Base-by-base conservation (phyloP, 2,329 filamentous ascomycete genomes). In the Arthroderma uncinatum region DNA sequence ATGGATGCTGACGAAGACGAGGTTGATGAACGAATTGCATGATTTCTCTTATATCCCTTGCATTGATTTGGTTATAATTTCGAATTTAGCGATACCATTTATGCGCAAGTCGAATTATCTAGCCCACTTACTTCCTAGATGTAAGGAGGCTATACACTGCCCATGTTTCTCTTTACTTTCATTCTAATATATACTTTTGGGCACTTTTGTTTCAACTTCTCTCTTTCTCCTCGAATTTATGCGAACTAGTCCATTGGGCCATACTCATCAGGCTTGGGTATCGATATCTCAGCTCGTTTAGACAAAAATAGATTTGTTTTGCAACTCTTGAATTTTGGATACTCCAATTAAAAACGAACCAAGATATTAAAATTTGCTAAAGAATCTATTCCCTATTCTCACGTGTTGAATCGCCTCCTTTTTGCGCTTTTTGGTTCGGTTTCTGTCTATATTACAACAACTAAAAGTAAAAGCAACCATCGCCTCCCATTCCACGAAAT, bases 1-100 rank as follows among this genome's bases (percentile, higher is more conserved):
- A 58, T 30, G 14, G 19, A 33, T 66, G 64, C 58, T 72, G 71
- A 58, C 1, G 44, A 21, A 2, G 44, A 50, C 9, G 23, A 63
- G 4, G 28, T 25, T 28, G 53, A 56, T 30, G 56, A 60, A n/a
- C 53, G 21, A 37, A 56, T 36, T 25, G 58, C 58, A 39, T 60
- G 42, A 36, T 8, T 48, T 25, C 4, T n/a, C 3, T 21, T 10
- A 33, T 14, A 12, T 30, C 34, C 9, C 44, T 10, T 19, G 14
- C 10, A 8, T 25, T 10, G n/a, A 19, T 16, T 19, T 50, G 7
- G 4, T 50, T 12, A 50, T n/a, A 16, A 16, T 34, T n/a, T 50
- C 23, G 12, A 10, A 30, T n/a, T 19, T 50, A 50, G 44, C 44
- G 44, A 50, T 25, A 50, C 2, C n/a, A n/a, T 33, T 50, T 30